Conservation (phyloP, 2,329 filamentous ascomycete species). For the Mariannaea sp. region DNA sequence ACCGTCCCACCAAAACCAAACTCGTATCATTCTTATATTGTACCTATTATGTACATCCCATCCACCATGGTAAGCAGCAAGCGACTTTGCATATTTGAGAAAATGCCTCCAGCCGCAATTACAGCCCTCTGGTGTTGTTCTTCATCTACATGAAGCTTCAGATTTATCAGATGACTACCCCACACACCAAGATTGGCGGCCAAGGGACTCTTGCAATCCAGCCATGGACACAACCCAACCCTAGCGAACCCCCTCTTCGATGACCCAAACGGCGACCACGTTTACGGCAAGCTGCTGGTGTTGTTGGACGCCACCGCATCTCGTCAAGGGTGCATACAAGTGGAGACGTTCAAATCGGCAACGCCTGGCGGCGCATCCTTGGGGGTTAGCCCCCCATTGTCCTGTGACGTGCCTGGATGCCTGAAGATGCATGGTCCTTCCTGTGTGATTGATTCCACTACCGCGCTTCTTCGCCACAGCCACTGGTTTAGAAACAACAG, state of each 20-base stretch:
- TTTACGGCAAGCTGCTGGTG: constrained; percentile 25
- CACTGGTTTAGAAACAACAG: not conserved
- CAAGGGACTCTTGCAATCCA: constrained; percentile 20
- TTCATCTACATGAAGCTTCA: constrained; percentile 18
- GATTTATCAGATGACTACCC: constrained; percentile 19
- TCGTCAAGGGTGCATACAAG: constrained; percentile 15
- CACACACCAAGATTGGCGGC: constrained; percentile 22
- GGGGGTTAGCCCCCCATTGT: constrained; percentile 8
- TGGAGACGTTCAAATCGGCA: constrained; percentile 14
- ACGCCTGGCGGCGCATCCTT: constrained; percentile 20
- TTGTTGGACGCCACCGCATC: constrained; percentile 29
- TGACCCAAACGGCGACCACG: constrained; percentile 33
- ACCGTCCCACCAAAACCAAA: constrained; percentile 13
- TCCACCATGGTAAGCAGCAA: too few species aligned
- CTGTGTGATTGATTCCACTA: constrained; percentile 5
- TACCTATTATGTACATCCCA: constrained; percentile 36
- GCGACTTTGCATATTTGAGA: too few species aligned
- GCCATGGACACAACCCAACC: constrained; percentile 19
- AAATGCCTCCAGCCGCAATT: too few species aligned
- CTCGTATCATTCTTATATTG: constrained; percentile 23
- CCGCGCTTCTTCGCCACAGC: not conserved
- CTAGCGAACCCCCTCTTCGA: constrained; percentile 26
- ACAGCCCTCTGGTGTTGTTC: too few species aligned
- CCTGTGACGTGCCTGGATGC: constrained; percentile 2
- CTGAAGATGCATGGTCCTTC: constrained; percentile 14